Evolutionary conservation across 371 early-diverging fungal genomes (phyloP).

Genomic region (Mucor mucedo): DNA sequence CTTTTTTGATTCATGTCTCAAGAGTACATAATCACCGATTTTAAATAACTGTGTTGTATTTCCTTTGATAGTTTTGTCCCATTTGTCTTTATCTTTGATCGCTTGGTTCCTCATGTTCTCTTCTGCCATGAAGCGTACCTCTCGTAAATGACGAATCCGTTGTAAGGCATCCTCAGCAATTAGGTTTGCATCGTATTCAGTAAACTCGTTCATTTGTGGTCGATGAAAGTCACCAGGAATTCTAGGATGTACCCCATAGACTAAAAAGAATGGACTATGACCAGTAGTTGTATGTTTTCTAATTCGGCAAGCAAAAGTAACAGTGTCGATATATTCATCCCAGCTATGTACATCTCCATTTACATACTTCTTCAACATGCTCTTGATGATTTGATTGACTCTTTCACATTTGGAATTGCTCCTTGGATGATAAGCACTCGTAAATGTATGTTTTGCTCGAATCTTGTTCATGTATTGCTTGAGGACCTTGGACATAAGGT

Average conservation of each 20-base stretch:
- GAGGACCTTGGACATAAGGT: constrained; percentile 6
- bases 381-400: constrained; percentile 6
- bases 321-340: constrained; percentile 8
- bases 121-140: constrained; percentile 7
- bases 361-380: constrained; percentile 18
- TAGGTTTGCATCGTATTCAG: constrained; percentile 4
- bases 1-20: not conserved
- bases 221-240: constrained; percentile 16
- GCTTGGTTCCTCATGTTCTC: not conserved
- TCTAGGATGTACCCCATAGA: constrained; percentile 24
- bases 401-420: constrained; percentile 4
- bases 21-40: constrained; percentile 8
- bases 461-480: not conserved
- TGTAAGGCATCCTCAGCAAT: constrained; percentile 6
- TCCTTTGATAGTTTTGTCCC: constrained; percentile 8
- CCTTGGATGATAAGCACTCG: constrained; percentile 8
- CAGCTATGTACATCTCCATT: not conserved
- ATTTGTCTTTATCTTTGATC: constrained; percentile 5
- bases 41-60: not conserved
- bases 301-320: constrained; percentile 18
- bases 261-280: constrained; percentile 18
- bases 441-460: not conserved
- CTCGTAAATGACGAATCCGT: constrained; percentile 1
- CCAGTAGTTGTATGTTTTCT: constrained; percentile 15
- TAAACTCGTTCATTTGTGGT: not conserved